A percentile compares a stretch with the other conserved stretches of the same genome.
phyloP scores from a whole-genome alignment of 169 alveolate genomes.

The Theileria equi region DNA sequence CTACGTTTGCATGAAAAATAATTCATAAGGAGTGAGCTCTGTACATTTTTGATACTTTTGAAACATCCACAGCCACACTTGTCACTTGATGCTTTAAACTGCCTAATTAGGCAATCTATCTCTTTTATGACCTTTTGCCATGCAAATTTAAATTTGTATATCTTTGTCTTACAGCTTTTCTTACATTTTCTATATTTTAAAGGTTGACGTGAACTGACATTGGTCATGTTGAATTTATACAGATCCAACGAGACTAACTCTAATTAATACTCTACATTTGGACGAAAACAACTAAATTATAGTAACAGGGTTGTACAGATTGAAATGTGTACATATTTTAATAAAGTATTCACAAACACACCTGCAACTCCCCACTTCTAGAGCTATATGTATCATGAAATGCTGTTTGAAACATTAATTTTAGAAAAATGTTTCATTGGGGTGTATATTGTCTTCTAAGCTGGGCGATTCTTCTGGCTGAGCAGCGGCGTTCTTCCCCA shows the following conservation, averaged over 20 bases:
- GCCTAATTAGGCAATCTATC: background rate
- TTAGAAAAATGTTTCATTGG: background rate
- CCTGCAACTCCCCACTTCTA: constrained; percentile 25
- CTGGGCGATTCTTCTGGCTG: constrained; percentile 31
- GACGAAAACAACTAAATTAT: background rate
- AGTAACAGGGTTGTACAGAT: background rate
- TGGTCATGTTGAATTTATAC: too few species aligned
- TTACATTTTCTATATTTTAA: constrained; percentile 7
- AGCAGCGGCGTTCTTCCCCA: constrained; percentile 47
- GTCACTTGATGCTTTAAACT: background rate
- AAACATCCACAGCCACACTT: constrained; percentile 56
- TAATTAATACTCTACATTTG: too few species aligned
- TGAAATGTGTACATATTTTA: constrained; percentile 4
- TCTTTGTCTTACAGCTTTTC: background rate
- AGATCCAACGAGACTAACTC: too few species aligned
- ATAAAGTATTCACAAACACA: background rate
- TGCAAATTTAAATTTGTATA: background rate
- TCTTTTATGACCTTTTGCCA: background rate
- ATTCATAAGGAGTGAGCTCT: constrained; percentile 17
- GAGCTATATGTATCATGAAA: background rate
- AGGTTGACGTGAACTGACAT: too few species aligned
- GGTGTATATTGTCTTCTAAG: constrained; percentile 24
- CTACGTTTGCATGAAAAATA: constrained; percentile 25
- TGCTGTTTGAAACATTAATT: background rate
- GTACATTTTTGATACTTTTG: constrained; percentile 7